Base-by-base conservation (phyloP, 352 stramenopile species). In the Globisporangium viniferum region DNA sequence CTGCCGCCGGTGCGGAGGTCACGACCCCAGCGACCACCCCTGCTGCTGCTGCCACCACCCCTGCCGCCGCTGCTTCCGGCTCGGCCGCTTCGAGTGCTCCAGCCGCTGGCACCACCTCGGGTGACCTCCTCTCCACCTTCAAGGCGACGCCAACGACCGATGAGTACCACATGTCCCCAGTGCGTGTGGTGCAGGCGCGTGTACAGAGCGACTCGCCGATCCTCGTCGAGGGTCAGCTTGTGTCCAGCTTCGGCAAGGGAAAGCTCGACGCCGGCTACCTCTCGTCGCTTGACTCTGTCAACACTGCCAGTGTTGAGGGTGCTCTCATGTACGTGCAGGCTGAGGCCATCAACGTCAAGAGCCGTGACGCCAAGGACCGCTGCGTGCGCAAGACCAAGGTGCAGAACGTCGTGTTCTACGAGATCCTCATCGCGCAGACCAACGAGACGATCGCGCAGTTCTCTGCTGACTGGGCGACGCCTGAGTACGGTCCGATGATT, bases 321-420 rank as follows among this genome's bases (percentile, higher is more conserved):
- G 77, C 82, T 4, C 75, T 94, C 53, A 91, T 93, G 81, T 94
- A 89, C 61, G 84, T 94, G 5, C 84, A 93, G 71, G 84, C 84
- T 1, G 86, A 94, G 44, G 82, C 83, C 18, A 94, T 94, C 73
- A 90, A 94, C 67, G 39, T 79, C 27, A 79, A 86, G 49, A 70
- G 75, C 12, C 82, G 84, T 7, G 66, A 77, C 0, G 29, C 29
- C 29, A 4, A 2, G 29, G 29, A 31, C 29, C 29, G 81, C 5
- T 94, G 86, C 70, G 62, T 62, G 53, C 75, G 79, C 57, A 84
- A 87, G 73, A 86, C 80, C 65, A 73, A 81, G 22, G 78, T 86
- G 67, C 73, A 78, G 46, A 73, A 79, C 63, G 61, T 88, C 35
- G 77, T 86, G 36, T 77, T 88, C 36, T 88, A 86, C 70, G 75